Evolutionary conservation across 305 asterid species (phyloP), one percentile per base, ranked within the genome.

Genomic region (Fraxinus sp.): DNA sequence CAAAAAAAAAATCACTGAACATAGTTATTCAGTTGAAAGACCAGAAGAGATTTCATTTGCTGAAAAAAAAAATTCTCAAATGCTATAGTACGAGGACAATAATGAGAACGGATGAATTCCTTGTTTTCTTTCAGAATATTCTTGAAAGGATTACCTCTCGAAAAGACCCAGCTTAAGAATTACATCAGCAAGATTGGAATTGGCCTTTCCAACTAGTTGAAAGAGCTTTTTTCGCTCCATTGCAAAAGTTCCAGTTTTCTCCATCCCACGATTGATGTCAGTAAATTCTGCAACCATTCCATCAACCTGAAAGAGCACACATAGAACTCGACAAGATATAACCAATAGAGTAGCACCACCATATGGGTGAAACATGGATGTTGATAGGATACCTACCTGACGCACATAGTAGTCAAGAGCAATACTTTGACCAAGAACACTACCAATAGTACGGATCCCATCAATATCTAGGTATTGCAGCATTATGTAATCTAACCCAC

Each of bases 391-490:
- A 86, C 91, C 81, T 75, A 95, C 98, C 95, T 95, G 98, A 85
- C 97, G 97, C 77, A 95, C 97, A 87, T 95, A 95, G 86, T 93
- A 93, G 85, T 95, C 98, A 83, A 95, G 98, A 85, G 98, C 98
- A 88, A 95, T 93, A 89, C 98, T 93, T 86, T 95, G 98, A 81
- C 98, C 98, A 84, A 95, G 98, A 89, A 95, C 98, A 89, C 98
- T 92, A 81, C 98, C 98, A 83, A 95, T 93, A 78, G 94, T 92
- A 36, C 98, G 98, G 88, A 95, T 95, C 36, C 97, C 98, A 82
- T 95, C 98, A 75, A 81, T 90, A 82, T 90, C 87, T 83, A 95
- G 86, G 86, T 92, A 90, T 85, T 95, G 98, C 88, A 95, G 87
- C 91, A 89, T 86, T 84, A 95, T 95, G 91, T 92, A 91, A 85